These are phyloP conservation scores for Candida boleticola DNA, from an alignment of 805 yeast genomes.

Conservation along the genomic window DNA sequence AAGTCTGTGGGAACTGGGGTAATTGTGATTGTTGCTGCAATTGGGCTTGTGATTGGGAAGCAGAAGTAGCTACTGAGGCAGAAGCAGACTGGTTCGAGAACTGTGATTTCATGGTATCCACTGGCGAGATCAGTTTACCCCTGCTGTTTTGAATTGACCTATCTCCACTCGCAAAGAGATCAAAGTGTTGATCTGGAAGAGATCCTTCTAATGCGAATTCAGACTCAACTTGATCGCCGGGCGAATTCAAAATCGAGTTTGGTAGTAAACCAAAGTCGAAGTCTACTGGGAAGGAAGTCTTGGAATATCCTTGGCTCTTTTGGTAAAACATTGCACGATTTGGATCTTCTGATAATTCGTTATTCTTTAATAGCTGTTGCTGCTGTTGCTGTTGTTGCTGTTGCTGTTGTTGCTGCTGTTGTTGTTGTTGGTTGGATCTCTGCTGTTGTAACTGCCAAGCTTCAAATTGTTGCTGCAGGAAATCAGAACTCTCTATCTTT, in stretches of 20 bases:
- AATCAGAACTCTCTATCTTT: constrained; percentile 1
- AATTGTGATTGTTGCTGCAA: background rate
- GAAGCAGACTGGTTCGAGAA: background rate
- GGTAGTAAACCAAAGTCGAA: constrained; percentile 20
- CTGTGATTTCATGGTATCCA: background rate
- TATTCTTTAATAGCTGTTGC: too few species aligned
- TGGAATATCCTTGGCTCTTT: background rate
- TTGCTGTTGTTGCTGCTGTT: too few species aligned
- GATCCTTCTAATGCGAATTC: constrained; percentile 5
- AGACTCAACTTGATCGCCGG: background rate
- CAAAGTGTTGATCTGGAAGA: constrained; percentile 6
- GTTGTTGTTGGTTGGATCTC: too few species aligned
- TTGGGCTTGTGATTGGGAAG: background rate
- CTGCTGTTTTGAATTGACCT: too few species aligned
- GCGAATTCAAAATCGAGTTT: background rate
- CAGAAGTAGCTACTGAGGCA: too few species aligned
- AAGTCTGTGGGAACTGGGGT: background rate
- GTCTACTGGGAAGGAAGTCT: constrained; percentile 16
- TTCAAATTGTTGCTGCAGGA: too few species aligned
- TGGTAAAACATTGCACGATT: background rate
- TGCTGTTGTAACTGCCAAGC: too few species aligned
- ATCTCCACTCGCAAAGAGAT: too few species aligned
- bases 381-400: too few species aligned
- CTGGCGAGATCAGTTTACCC: background rate
- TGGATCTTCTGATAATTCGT: too few species aligned